These are phyloP conservation scores for Geotrichum candidum DNA, from an alignment of 1,139 yeast species.

Conservation along the genomic window DNA sequence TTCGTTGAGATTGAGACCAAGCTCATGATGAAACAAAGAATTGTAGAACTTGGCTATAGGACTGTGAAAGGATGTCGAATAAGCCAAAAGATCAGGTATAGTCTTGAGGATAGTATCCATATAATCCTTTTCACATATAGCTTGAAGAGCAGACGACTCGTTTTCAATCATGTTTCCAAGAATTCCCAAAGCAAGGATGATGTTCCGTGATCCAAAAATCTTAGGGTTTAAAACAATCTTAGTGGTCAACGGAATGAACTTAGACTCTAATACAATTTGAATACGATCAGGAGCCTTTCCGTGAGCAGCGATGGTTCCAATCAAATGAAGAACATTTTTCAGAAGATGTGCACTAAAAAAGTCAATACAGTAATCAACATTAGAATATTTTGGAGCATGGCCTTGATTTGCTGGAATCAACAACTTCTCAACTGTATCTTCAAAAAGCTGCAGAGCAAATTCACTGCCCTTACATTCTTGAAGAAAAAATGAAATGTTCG, in stretches of 20 bases:
- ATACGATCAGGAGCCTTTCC: conserved; percentile 74
- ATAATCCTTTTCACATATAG: conserved; percentile 72
- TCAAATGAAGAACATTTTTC: conserved; percentile 49
- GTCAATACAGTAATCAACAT: conserved; percentile 54
- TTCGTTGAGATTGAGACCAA: conserved; percentile 58
- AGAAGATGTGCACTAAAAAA: conserved; percentile 54
- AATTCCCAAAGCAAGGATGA: conserved; percentile 59
- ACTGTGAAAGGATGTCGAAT: conserved; percentile 53
- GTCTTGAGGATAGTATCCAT: conserved; percentile 55
- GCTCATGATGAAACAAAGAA: conserved; percentile 73
- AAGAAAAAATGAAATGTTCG: conserved; percentile 55
- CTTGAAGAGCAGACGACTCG: conserved; percentile 85
- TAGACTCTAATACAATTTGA: conserved; percentile 80
- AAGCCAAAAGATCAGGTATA: conserved; percentile 49
- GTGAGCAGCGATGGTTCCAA: conserved; percentile 57
- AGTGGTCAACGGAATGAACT: conserved; percentile 58
- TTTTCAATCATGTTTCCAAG: conserved; percentile 73
- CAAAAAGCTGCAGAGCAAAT: conserved; percentile 53
- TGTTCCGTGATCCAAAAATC: conserved; percentile 64
- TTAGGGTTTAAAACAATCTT: conserved; percentile 52
- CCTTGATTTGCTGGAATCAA: conserved; percentile 47
- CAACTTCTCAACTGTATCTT: conserved; percentile 64
- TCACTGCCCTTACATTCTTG: conserved; percentile 57
- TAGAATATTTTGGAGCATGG: conserved; percentile 46
- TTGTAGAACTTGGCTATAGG: conserved; percentile 74